Conservation (phyloP, 306 rosid species). For the Purshia tridentata region DNA sequence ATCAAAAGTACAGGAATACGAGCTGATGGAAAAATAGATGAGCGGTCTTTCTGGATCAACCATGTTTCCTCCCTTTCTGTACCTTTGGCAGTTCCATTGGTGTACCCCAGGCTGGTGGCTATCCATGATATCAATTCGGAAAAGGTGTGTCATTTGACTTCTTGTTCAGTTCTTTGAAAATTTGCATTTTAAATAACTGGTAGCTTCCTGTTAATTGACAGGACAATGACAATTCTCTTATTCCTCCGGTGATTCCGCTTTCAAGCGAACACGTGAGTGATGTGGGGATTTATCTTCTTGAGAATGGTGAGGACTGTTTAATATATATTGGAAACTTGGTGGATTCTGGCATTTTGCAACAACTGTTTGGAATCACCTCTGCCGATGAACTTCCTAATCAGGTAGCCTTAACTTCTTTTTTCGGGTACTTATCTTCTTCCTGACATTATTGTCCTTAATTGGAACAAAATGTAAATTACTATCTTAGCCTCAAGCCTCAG, state of each 20-base stretch:
- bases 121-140: conserved; percentile 66
- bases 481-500: conserved; percentile 2
- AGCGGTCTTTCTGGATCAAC: conserved; percentile 85
- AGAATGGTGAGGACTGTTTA: conserved; percentile 90
- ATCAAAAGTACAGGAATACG: conserved; percentile 80
- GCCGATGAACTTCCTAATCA: conserved; percentile 69
- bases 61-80: conserved; percentile 77
- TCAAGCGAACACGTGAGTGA: conserved; percentile 83
- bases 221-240: conserved; percentile 61
- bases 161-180: not conserved
- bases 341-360: conserved; percentile 52
- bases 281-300: conserved; percentile 87
- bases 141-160: conserved; percentile 45
- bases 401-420: conserved; percentile 46
- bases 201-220: conserved; percentile 37
- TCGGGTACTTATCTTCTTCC: not conserved
- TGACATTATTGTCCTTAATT: not conserved
- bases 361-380: conserved; percentile 68
- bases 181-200: conserved; percentile 24
- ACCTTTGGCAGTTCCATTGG: conserved; percentile 86
- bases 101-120: conserved; percentile 92
- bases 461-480: not conserved
- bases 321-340: conserved; percentile 72
- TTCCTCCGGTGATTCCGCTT: conserved; percentile 85
- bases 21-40: conserved; percentile 86